Evolutionary conservation across 2,329 filamentous ascomycete genomes (phyloP), one percentile per base, ranked within the genome.

Genomic region (Botrytis sinoallii): DNA sequence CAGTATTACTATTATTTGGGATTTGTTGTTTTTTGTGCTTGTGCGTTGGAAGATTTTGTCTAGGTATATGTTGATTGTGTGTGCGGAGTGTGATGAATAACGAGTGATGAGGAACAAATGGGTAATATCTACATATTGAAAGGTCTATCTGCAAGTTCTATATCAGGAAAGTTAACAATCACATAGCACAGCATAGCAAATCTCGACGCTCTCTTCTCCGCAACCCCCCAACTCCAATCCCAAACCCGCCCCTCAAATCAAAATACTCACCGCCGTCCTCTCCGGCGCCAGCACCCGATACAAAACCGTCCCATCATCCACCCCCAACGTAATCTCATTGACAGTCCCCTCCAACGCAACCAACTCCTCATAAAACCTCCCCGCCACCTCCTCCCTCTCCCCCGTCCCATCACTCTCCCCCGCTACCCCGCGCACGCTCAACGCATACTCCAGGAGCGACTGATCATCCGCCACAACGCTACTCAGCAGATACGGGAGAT

Each of bases 231-330:
- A 55, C 52, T 6, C 9, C 48, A 52, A 25, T n/a, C 7, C 18
- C 29, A 35, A 18, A 9, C 14, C 12, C n/a, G 20, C 59, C 46
- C 44, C 35, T 48, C 22, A 72, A 46, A 72, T 72, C 46, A 72
- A 67, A 40, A 72, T 72, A 52, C 61, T 59, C 20, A 72, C 70
- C 38, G 70, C 70, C 29, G 70, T 67, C 70, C 55, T 66, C 48
- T 59, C 46, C 3, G 70, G 70, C 61, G 29, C 70, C 61, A 72
- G 25, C 1, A 72, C 70, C 29, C n/a, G 29, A 67, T 72, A 72
- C 32, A 72, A 32, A 14, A 72, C 48, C 25, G 20, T 29, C 14
- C 4, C 12, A 72, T 72, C 70, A 72, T 72, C 70, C 20, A 72
- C 61, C 52, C 22, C 40, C 63, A 57, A 10, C 4, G 70, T 63